Conservation (phyloP, 331 rosid species). For the Malus hybrid region DNA sequence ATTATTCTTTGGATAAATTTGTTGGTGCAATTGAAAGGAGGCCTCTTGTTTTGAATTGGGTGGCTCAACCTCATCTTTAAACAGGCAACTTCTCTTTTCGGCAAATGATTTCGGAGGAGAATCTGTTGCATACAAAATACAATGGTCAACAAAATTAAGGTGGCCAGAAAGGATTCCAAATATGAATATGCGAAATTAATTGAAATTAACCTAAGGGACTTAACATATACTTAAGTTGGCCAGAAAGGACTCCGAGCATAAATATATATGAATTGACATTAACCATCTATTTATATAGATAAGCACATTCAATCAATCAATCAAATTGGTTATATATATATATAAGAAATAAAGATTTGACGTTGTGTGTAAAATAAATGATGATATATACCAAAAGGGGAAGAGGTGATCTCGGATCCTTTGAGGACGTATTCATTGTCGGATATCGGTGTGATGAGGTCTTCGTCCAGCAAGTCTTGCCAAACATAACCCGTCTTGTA, state of each 20-base stretch:
- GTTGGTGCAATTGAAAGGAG: conserved; percentile 9
- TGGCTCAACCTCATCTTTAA: conserved; percentile 10
- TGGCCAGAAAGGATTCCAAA: neutral
- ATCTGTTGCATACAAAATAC: conserved; percentile 20
- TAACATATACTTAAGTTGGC: no score
- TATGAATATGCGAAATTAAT: neutral
- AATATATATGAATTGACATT: no score
- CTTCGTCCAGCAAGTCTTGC: conserved; percentile 86
- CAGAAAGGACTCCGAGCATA: no score
- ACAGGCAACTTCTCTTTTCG: conserved; percentile 20
- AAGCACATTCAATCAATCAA: no score
- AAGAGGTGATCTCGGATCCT: conserved; percentile 67
- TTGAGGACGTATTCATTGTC: conserved; percentile 87
- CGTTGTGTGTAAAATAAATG: no score
- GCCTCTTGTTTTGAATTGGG: conserved; percentile 6
- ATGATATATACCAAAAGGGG: conserved; percentile 24
- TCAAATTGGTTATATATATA: no score
- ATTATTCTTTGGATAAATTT: neutral
- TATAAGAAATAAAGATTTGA: no score
- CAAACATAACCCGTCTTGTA: conserved; percentile 87
- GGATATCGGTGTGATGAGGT: conserved; percentile 80
- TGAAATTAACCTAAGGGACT: neutral
- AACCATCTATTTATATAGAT: no score
- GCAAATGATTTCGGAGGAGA: conserved; percentile 11
- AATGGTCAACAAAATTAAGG: neutral